Conservation (phyloP, 805 yeast genomes). For the Lachancea sp. region DNA sequence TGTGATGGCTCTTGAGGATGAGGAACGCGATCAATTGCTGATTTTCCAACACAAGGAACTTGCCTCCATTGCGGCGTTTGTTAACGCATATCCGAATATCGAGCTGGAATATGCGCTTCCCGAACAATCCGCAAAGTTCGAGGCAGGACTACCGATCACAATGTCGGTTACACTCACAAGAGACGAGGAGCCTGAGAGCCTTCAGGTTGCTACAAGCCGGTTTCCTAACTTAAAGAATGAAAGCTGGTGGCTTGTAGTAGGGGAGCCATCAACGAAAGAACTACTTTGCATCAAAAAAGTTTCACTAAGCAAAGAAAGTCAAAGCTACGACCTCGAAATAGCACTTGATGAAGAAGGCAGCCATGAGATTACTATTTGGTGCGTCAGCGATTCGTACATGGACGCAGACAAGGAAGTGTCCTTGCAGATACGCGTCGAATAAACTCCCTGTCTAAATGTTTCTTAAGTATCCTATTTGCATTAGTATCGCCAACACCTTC, state of each 20-base stretch:
- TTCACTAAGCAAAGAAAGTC: constrained; percentile 45
- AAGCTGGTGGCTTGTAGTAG: constrained; percentile 85
- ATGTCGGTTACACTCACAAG: constrained; percentile 48
- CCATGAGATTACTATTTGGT: constrained; percentile 66
- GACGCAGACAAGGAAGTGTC: constrained; percentile 84
- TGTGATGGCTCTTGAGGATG: constrained; percentile 69
- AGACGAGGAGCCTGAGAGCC: constrained; percentile 74
- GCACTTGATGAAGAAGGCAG: constrained; percentile 55
- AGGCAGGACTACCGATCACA: constrained; percentile 42
- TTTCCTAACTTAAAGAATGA: constrained; percentile 52
- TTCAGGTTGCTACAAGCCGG: constrained; percentile 49
- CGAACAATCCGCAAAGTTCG: constrained; percentile 32
- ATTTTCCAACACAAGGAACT: constrained; percentile 47
- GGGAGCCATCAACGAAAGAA: constrained; percentile 53
- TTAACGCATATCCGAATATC: constrained; percentile 82
- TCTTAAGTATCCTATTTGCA: not conserved
- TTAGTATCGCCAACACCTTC: not conserved
- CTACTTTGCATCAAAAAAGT: constrained; percentile 70
- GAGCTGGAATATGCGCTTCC: constrained; percentile 56
- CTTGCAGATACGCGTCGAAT: constrained; percentile 34
- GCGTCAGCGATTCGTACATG: constrained; percentile 84
- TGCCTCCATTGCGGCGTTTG: constrained; percentile 73
- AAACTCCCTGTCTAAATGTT: not conserved
- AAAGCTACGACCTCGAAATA: constrained; percentile 48
- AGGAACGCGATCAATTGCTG: constrained; percentile 56